Base-by-base conservation (phyloP, 2,329 filamentous ascomycete genomes). In the Blumeriella jaapii region DNA sequence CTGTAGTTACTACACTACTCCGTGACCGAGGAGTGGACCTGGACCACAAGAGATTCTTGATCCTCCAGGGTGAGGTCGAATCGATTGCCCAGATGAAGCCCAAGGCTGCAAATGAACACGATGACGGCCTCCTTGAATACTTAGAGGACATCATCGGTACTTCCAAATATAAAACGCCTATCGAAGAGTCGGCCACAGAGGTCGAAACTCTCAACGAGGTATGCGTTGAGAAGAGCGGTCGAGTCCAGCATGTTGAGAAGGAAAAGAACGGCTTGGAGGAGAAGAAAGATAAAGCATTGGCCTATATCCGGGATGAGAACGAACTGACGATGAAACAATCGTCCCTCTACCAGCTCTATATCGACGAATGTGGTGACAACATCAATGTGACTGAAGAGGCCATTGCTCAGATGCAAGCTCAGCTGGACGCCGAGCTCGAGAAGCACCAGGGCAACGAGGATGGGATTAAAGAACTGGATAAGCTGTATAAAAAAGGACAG, bases 41-140 rank as follows among this genome's bases (percentile, higher is more conserved):
- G 14, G 91, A 98, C 53, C 91, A 98, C 63, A 98, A 98, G 62
- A 83, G 91, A 41, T 98, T 98, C 62, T 64, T 98, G 35, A 98
- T 98, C 54, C 65, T 98, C 8, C 91, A 98, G 59, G 91, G 91
- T 54, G 91, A 98, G 58, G 91, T 98, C 40, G 91, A 98, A 59
- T 95, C 89, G 0, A 98, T 98, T 55, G 89, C 91, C 5, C 91
- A 96, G 60, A 98, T 98, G 91, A 98, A 98, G 61, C 71, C 93
- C 12, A 98, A 98, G 59, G 91, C 93, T 3, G 78, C 72, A 26
- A 89, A 84, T 50, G 91, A 98, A 57, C 89, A 96, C 54, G 91
- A 98, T 42, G 91, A 98, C 52, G 91, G 91, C 9, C 71, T 98
- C 3, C 68, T 98, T 12, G 91, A 98, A 58, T 98, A 98, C 46